A percentile compares a stretch with the other conserved stretches of the same genome.
Evolutionary conservation across 345 rosid genomes (phyloP).

Genomic region (Linum trigynum): DNA sequence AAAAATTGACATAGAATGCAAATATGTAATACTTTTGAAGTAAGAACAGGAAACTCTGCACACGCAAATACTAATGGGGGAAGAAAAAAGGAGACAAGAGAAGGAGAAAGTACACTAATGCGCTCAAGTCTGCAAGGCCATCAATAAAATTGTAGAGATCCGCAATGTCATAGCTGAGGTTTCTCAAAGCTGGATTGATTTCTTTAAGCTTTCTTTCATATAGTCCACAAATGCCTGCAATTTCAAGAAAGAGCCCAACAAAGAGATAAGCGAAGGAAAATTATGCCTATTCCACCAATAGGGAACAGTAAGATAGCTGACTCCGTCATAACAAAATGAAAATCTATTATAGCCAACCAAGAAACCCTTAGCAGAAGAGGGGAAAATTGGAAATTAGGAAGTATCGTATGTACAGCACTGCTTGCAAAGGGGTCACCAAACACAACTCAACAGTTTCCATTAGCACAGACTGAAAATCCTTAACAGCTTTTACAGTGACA

Average conservation of each 20-base stretch:
- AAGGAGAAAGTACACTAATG: conserved; percentile 53
- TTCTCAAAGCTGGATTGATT: conserved; percentile 59
- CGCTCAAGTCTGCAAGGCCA: conserved; percentile 85
- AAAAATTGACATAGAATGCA: not conserved
- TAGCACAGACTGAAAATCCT: too few relatives aligned
- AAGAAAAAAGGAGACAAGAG: conserved; percentile 8
- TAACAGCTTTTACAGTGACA: too few relatives aligned
- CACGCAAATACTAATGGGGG: not conserved
- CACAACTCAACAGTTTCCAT: too few relatives aligned
- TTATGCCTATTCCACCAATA: not conserved
- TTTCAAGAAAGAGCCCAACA: not conserved
- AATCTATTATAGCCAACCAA: too few relatives aligned
- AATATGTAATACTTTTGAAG: not conserved
- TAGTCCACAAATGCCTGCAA: conserved; percentile 63
- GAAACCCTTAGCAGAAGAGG: too few relatives aligned
- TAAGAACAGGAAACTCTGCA: not conserved
- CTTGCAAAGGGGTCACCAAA: too few relatives aligned
- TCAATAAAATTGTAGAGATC: conserved; percentile 85
- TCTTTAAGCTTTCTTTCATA: conserved; percentile 85
- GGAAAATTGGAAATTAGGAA: too few relatives aligned
- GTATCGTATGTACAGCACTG: too few relatives aligned
- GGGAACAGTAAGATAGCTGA: not conserved
- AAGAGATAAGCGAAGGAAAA: not conserved
- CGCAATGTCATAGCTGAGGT: conserved; percentile 61
- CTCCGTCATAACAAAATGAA: not conserved